Conservation (phyloP, 176 grass and related monocot species). For the Oryza brachyantha region DNA sequence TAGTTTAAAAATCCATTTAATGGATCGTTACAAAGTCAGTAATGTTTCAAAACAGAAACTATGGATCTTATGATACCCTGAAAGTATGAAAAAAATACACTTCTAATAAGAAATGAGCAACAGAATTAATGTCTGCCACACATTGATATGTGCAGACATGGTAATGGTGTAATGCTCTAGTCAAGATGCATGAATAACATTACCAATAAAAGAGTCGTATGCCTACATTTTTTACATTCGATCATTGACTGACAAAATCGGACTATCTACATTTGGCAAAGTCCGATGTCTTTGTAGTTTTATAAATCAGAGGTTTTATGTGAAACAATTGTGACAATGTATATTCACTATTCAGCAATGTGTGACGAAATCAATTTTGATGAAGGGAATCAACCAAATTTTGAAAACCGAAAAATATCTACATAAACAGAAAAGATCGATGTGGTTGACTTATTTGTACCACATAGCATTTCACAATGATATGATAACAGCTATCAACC, state of each 20-base stretch:
- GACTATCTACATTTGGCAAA: background rate
- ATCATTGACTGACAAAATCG: background rate
- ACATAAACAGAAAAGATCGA: background rate
- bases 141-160: constrained; percentile 1
- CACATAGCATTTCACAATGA: background rate
- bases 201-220: background rate
- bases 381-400: background rate
- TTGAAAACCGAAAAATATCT: background rate
- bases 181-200: constrained; percentile 1
- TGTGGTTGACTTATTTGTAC: background rate
- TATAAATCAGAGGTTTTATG: background rate
- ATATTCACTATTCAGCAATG: background rate
- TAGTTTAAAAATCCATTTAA: constrained; percentile 1
- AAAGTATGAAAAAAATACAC: background rate
- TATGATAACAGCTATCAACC: background rate
- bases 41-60: background rate
- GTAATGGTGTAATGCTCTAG: background rate
- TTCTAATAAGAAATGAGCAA: background rate
- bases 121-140: background rate
- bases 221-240: background rate
- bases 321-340: background rate
- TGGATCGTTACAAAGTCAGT: background rate
- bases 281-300: background rate
- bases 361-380: too few species aligned
- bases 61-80: background rate